phyloP scores from a whole-genome alignment of 345 rosid genomes.

The Punica granatum region DNA sequence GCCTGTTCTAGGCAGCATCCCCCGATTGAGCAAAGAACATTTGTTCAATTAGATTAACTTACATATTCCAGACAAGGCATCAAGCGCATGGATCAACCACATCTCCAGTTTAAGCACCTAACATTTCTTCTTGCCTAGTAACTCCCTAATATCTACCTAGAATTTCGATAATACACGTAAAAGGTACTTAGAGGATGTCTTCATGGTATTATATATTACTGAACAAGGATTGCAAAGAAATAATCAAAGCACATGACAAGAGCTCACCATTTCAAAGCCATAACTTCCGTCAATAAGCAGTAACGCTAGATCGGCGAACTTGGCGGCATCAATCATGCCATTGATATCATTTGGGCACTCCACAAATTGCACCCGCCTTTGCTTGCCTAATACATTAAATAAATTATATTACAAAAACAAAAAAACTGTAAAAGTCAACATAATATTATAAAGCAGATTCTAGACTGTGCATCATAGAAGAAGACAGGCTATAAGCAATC shows the following conservation, averaged over 20 bases:
- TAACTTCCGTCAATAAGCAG: conserved; percentile 92
- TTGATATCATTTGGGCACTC: conserved; percentile 97
- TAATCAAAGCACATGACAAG: not conserved
- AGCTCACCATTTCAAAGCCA: conserved; percentile 92
- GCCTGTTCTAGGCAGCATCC: no score
- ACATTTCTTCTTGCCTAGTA: not conserved
- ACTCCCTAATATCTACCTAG: not conserved
- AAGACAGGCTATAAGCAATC: not conserved
- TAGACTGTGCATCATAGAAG: not conserved
- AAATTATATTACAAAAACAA: no score
- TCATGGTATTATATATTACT: no score
- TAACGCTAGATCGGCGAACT: conserved; percentile 83
- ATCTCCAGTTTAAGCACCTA: not conserved
- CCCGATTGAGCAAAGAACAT: not conserved
- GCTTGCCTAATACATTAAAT: conserved; percentile 43
- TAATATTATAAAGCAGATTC: not conserved
- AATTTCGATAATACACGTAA: not conserved
- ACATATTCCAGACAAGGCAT: not conserved
- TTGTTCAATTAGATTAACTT: not conserved
- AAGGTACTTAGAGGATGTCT: not conserved
- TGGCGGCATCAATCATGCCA: conserved; percentile 93
- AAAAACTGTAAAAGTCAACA: not conserved
- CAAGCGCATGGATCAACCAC: not conserved
- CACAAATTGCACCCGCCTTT: conserved; percentile 72
- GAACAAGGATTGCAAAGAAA: not conserved